Evolutionary conservation across 2,329 filamentous ascomycete species (phyloP).

Genomic region (Daldinia sp.): DNA sequence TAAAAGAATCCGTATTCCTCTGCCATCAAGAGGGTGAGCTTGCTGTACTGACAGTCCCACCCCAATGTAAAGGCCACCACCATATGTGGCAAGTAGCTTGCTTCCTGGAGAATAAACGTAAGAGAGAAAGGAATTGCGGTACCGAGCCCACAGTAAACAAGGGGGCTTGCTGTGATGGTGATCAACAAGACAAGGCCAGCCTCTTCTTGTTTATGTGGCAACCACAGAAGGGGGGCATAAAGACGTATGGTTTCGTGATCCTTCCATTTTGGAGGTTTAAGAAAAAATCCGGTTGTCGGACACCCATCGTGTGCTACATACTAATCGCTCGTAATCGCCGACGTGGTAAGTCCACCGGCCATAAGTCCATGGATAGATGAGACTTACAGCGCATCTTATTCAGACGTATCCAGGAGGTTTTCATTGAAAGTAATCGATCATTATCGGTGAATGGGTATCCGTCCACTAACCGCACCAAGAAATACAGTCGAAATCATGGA

Average conservation of each 20-base stretch:
- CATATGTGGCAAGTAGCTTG: slow-evolving; percentile 7
- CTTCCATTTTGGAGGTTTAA: slow-evolving; percentile 13
- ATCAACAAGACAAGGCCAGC: slow-evolving; percentile 3
- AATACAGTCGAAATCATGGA: slow-evolving; percentile 10
- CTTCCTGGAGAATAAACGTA: slow-evolving; percentile 9
- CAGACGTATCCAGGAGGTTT: slow-evolving; percentile 38
- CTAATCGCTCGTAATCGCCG: slow-evolving; percentile 27
- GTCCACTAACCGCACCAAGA: slow-evolving; percentile 34
- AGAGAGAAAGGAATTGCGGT: slow-evolving; percentile 13
- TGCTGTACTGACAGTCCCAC: slow-evolving; percentile 8
- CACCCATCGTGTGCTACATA: slow-evolving; percentile 16
- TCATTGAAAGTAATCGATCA: slow-evolving; percentile 15
- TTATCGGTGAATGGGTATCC: slow-evolving; percentile 11
- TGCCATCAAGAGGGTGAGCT: slow-evolving; percentile 14
- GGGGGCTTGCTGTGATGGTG: slow-evolving; percentile 7
- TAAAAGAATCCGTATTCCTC: not conserved
- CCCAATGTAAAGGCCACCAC: slow-evolving; percentile 16
- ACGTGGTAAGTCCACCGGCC: slow-evolving; percentile 26
- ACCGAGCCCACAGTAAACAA: slow-evolving; percentile 3
- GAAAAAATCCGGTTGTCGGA: not conserved
- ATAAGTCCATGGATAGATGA: slow-evolving; percentile 24
- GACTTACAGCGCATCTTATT: slow-evolving; percentile 25
- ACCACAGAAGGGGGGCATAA: slow-evolving; percentile 2
- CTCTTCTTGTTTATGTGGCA: slow-evolving; percentile 8
- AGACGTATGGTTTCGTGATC: slow-evolving; percentile 3